Evolutionary conservation across 176 grass and related monocot species (phyloP), one percentile per base, ranked within the genome.

Genomic region (Tillandsia leiboldiana): DNA sequence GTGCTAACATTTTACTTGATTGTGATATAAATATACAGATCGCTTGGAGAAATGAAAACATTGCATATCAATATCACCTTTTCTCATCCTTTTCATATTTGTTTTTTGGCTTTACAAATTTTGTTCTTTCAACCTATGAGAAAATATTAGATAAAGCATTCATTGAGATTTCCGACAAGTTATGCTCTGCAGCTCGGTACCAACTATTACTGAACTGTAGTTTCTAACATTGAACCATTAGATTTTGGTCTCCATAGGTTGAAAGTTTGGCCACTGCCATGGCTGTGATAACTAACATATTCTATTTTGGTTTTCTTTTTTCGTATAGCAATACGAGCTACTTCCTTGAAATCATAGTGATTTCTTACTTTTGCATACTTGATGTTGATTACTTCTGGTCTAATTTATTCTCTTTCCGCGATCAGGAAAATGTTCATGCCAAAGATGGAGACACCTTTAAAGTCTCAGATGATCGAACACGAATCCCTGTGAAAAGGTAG

Each of bases 401-500:
- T 57, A 15, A 8, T 8, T 2, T 61, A 23, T 18, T 7, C 15
- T 23, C 17, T 23, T 61, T 61, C 22, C 22, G 1, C 3, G 15
- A 61, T 61, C 33, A 67, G 65, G 42, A 48, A 22, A 17, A 8
- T 4, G 28, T 15, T 67, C 65, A 11, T 67, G 28, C 33, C 48
- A 15, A 29, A 9, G 10, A 67, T 3, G 33, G 11, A 67, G 33
- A 22, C 48, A 8, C 65, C 48, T 48, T 48, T 9, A 67, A 67
- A 48, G 65, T 48, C 28, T 67, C 65, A 8, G 65, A 67, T 49
- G 65, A 49, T 63, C 58, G 24, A 49, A 49, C 48, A n/a, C 65
- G 48, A 67, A 67, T 67, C 42, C 65, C 42, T 67, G 33, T 22
- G 10, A 67, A 33, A 20, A 67, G 26, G 65, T 67, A 49, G 48